Base-by-base conservation (phyloP, 2,329 filamentous ascomycete species). In the Ceratocystis destructans region DNA sequence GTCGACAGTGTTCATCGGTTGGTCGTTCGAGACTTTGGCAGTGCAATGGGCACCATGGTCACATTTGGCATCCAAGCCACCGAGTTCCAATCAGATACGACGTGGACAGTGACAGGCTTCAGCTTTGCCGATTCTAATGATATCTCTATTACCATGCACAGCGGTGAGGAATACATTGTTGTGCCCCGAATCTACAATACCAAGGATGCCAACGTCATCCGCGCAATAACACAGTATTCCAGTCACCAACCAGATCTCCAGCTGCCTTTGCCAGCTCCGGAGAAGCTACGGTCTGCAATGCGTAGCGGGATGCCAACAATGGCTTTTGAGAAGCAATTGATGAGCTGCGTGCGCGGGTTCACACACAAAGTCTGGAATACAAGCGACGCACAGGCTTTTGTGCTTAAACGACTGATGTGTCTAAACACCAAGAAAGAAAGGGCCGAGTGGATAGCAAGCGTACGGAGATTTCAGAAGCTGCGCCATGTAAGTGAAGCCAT, bases 321-420 rank as follows among this genome's bases (percentile, higher is more conserved):
- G 8, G 44, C 37, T 44, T 28, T 41, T 17, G 64, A 65, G 64
- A 20, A 15, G 22, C 64, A 61, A 22, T 7, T 65, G 50, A 65
- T 61, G 53, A 37, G 44, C 41, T 57, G 64, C 10, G 10, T 25
- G 50, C 37, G 53, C 5, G 64, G 64, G 25, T 59, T 55, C 10
- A 65, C 53, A 41, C 55, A 46, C 37, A 65, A 65, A 41, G 37
- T 65, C 22, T 65, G 64, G 64, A 41, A 65, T 20, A 41, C 53
- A 33, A 61, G 53, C 6, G 61, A 25, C 20, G 53, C 53, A 33
- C 53, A 46, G 28, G 64, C 64, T 3, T 59, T 61, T 65, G 37
- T 41, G 3, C 37, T 46, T 5, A 65, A 65, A 15, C 25, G 50
- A n/a, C 41, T 48, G 5, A 33, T 31, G 10, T 10, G 12, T 10